Conservation (phyloP, 1,139 yeast species). For the Starmera stellimalicola region DNA sequence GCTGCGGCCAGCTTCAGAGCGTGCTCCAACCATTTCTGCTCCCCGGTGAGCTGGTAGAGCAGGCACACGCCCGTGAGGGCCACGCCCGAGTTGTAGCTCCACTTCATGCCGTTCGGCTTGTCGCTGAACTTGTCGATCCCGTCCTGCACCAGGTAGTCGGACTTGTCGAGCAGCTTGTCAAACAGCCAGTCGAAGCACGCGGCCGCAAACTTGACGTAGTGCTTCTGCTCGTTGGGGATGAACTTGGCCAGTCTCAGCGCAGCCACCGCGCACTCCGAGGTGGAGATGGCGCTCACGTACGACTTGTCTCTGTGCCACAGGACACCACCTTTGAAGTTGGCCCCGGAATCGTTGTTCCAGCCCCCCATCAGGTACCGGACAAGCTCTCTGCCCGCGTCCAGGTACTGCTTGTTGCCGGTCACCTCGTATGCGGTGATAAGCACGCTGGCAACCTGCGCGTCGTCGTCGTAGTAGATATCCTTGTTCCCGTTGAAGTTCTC, state of each 20-base stretch:
- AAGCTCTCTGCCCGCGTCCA: constrained; percentile 51
- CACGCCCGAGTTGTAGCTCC: constrained; percentile 67
- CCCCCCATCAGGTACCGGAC: constrained; percentile 61
- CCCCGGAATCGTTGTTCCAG: constrained; percentile 33
- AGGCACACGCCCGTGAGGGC: constrained; percentile 48
- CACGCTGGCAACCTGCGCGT: constrained; percentile 67
- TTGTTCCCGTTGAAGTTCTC: constrained; percentile 45
- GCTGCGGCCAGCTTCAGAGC: constrained; percentile 56
- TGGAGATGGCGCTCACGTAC: constrained; percentile 58
- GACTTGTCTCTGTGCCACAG: constrained; percentile 56
- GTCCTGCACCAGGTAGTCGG: constrained; percentile 51
- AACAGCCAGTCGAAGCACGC: constrained; percentile 48
- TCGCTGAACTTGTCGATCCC: constrained; percentile 45
- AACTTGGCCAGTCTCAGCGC: constrained; percentile 50
- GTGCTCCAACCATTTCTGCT: constrained; percentile 43
- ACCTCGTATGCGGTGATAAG: constrained; percentile 62
- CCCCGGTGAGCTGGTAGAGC: constrained; percentile 43
- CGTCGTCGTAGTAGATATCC: constrained; percentile 68
- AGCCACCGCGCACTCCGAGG: constrained; percentile 64
- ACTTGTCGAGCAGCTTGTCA: constrained; percentile 39
- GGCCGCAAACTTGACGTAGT: constrained; percentile 43
- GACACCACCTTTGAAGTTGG: constrained; percentile 40
- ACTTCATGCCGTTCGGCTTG: constrained; percentile 41
- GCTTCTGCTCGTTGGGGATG: constrained; percentile 35
- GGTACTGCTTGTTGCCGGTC: constrained; percentile 42